Evolutionary conservation across 805 yeast genomes (phyloP).

Genomic region (Yarrowia sp.): DNA sequence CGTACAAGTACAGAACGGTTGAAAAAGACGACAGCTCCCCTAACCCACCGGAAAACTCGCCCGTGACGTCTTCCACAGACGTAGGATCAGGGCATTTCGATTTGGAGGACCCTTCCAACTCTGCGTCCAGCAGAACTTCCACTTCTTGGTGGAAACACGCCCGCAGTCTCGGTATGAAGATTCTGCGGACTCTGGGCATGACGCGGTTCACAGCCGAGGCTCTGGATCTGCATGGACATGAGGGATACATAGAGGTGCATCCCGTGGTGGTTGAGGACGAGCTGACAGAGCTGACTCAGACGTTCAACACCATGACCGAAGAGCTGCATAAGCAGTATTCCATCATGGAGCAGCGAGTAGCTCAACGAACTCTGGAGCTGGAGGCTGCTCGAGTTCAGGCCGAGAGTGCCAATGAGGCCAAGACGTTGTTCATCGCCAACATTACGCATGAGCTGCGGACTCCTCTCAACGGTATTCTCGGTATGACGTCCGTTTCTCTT

Average conservation of each 20-base stretch:
- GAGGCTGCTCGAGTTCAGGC: slow-evolving; percentile 48
- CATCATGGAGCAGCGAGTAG: slow-evolving; percentile 82
- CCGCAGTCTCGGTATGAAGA: background rate
- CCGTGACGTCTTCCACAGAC: background rate
- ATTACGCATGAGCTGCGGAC: slow-evolving; percentile 91
- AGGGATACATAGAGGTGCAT: slow-evolving; percentile 1
- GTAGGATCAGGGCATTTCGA: background rate
- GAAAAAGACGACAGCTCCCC: background rate
- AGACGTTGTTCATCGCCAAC: slow-evolving; percentile 89
- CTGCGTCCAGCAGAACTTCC: background rate
- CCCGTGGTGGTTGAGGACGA: slow-evolving; percentile 54
- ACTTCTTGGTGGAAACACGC: background rate
- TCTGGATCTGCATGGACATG: background rate
- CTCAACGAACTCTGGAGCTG: slow-evolving; percentile 78
- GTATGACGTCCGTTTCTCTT: slow-evolving; percentile 92
- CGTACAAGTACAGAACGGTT: slow-evolving; percentile 35
- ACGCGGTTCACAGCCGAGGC: slow-evolving; percentile 19
- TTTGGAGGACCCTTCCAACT: background rate
- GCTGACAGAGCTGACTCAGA: slow-evolving; percentile 78
- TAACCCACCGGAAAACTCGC: background rate
- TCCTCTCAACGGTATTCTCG: slow-evolving; percentile 91
- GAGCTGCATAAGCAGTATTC: slow-evolving; percentile 81
- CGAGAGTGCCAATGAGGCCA: slow-evolving; percentile 85
- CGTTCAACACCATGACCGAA: slow-evolving; percentile 87
- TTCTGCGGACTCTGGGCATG: slow-evolving; percentile 1